Conservation (phyloP, 257 asterid genomes). For the Nicotiana tabacum region DNA sequence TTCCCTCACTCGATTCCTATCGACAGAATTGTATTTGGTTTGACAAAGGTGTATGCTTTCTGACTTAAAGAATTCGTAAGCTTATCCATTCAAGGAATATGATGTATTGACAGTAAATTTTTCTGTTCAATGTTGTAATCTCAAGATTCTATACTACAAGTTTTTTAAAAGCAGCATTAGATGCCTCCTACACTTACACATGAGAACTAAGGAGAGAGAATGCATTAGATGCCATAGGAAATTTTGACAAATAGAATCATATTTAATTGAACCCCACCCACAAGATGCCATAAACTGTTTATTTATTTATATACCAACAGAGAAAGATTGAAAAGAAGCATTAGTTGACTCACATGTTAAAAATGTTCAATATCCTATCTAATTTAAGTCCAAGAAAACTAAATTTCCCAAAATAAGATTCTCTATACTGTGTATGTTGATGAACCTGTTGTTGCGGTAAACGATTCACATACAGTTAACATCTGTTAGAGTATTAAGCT, state of each 20-base stretch:
- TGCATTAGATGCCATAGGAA: constrained; percentile 4
- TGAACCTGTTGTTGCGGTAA: not conserved
- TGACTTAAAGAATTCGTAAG: not conserved
- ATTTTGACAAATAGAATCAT: not conserved
- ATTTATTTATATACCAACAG: not conserved
- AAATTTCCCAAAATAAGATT: not conserved
- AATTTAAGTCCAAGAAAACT: not conserved
- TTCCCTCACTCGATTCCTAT: not conserved
- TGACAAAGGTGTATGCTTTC: not conserved
- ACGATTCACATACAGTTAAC: not conserved
- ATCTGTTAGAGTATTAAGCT: not conserved
- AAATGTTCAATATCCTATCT: not conserved
- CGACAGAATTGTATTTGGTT: not conserved
- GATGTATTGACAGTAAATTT: not conserved
- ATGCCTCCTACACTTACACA: not conserved
- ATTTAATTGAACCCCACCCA: constrained; percentile 5
- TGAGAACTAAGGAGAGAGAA: not conserved
- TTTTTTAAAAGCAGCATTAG: constrained; percentile 3
- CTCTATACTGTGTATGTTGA: not conserved
- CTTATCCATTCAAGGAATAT: constrained; percentile 1
- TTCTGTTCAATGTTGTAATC: not conserved
- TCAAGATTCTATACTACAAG: constrained; percentile 3
- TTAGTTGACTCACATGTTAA: not conserved
- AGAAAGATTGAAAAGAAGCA: not conserved
- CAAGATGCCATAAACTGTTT: constrained; percentile 8